phyloP scores from a whole-genome alignment of 1,284 basidiomycete genomes.

The Gomphus sp. region DNA sequence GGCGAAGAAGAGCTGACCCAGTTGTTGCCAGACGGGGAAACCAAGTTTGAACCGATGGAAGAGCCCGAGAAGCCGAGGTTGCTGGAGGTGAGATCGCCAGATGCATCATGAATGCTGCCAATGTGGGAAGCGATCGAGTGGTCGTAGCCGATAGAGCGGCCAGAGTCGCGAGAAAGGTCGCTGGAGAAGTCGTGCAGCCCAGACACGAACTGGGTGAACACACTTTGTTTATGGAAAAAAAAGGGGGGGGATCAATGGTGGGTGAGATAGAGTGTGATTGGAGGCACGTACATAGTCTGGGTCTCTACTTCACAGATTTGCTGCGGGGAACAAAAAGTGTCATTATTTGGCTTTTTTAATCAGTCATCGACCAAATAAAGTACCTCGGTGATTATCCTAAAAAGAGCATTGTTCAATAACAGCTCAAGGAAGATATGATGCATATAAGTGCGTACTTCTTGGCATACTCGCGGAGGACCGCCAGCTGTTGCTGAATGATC shows the following conservation, averaged over 20 bases:
- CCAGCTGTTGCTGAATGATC: slow-evolving; percentile 17
- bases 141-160: slow-evolving; percentile 13
- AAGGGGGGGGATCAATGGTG: background rate
- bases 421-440: background rate
- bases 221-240: background rate
- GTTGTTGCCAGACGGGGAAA: slow-evolving; percentile 15
- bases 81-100: slow-evolving; percentile 6
- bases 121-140: slow-evolving; percentile 13
- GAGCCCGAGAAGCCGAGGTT: slow-evolving; percentile 16
- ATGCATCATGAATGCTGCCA: slow-evolving; percentile 8
- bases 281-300: slow-evolving; percentile 15
- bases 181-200: slow-evolving; percentile 14
- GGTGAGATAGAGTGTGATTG: background rate
- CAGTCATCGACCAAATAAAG: background rate
- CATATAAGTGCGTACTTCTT: slow-evolving; percentile 13
- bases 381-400: slow-evolving; percentile 14
- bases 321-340: background rate
- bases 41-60: slow-evolving; percentile 15
- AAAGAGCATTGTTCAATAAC: background rate
- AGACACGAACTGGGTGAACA: slow-evolving; percentile 15
- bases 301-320: slow-evolving; percentile 18
- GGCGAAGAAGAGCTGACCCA: slow-evolving; percentile 16
- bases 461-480: slow-evolving; percentile 15
- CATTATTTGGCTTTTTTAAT: background rate
- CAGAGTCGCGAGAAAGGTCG: slow-evolving; percentile 12